These are phyloP conservation scores for Hypoxylon fragiforme DNA, from an alignment of 495 filamentous ascomycete species.

Conservation along the genomic window DNA sequence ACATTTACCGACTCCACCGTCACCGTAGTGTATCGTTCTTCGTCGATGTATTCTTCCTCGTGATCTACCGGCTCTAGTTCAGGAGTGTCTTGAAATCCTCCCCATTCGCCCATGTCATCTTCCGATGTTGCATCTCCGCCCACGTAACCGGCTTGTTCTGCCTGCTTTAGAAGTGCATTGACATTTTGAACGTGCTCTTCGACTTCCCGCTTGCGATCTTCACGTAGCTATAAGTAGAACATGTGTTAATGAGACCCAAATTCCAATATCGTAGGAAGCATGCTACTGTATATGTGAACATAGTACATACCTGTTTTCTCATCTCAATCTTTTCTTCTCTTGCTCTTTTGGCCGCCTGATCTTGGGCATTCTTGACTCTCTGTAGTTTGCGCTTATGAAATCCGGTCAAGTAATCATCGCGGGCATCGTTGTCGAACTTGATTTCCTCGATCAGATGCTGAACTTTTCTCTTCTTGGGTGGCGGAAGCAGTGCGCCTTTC, in stretches of 20 bases:
- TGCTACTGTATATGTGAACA: not conserved
- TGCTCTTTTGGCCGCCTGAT: slow-evolving; percentile 70
- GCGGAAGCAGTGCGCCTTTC: slow-evolving; percentile 49
- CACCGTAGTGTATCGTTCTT: slow-evolving; percentile 92
- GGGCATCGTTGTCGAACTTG: slow-evolving; percentile 74
- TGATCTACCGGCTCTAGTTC: slow-evolving; percentile 60
- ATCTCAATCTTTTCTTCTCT: slow-evolving; percentile 71
- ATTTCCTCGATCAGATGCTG: slow-evolving; percentile 69
- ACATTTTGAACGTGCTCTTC: slow-evolving; percentile 77
- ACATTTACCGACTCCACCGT: slow-evolving; percentile 90
- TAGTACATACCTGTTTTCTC: slow-evolving; percentile 66
- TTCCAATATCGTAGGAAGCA: not conserved
- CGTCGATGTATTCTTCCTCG: slow-evolving; percentile 94
- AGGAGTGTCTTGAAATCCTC: slow-evolving; percentile 59
- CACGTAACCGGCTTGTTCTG: slow-evolving; percentile 51
- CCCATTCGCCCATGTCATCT: slow-evolving; percentile 60
- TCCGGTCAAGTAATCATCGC: slow-evolving; percentile 86
- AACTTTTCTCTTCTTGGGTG: slow-evolving; percentile 69
- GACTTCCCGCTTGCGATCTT: slow-evolving; percentile 76
- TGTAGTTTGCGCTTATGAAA: slow-evolving; percentile 94
- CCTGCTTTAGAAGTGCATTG: slow-evolving; percentile 61
- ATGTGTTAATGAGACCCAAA: slow-evolving; percentile 1
- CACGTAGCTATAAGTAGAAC: slow-evolving; percentile 62
- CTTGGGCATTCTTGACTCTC: slow-evolving; percentile 80
- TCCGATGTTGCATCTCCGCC: slow-evolving; percentile 37